Evolutionary conservation across 78 protist species (phyloP).

Genomic region (Emiliania huxleyi): DNA sequence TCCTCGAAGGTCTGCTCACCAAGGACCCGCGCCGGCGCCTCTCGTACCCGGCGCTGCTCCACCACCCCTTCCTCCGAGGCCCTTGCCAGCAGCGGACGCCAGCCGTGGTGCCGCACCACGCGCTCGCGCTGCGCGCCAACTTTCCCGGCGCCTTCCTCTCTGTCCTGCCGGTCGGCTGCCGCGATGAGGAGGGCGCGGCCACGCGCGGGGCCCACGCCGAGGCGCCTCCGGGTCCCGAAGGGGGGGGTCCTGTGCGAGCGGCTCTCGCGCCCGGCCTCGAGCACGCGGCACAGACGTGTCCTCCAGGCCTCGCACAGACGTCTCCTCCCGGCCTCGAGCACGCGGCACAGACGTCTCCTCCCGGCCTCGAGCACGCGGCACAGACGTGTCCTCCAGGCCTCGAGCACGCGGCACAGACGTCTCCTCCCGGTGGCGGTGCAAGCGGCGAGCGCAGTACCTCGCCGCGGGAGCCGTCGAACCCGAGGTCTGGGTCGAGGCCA

Average conservation of each 20-base stretch:
- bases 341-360: background rate
- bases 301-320: background rate
- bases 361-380: background rate
- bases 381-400: background rate
- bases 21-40: slow-evolving; percentile 75
- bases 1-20: slow-evolving; percentile 65
- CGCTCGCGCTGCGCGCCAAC: background rate
- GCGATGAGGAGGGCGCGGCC: too few relatives aligned
- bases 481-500: too few relatives aligned
- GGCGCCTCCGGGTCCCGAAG: background rate
- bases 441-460: too few relatives aligned
- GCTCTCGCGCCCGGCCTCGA: background rate
- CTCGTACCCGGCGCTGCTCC: slow-evolving; percentile 76
- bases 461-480: too few relatives aligned
- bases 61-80: slow-evolving; percentile 66
- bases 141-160: background rate
- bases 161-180: background rate
- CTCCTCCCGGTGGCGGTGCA: too few relatives aligned
- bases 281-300: too few relatives aligned
- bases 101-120: background rate
- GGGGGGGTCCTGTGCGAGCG: background rate
- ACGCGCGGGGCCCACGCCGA: background rate
- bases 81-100: background rate
- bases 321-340: background rate
- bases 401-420: background rate